These are phyloP conservation scores for Carpinus fangiana DNA, from an alignment of 306 rosid genomes.

Conservation along the genomic window DNA sequence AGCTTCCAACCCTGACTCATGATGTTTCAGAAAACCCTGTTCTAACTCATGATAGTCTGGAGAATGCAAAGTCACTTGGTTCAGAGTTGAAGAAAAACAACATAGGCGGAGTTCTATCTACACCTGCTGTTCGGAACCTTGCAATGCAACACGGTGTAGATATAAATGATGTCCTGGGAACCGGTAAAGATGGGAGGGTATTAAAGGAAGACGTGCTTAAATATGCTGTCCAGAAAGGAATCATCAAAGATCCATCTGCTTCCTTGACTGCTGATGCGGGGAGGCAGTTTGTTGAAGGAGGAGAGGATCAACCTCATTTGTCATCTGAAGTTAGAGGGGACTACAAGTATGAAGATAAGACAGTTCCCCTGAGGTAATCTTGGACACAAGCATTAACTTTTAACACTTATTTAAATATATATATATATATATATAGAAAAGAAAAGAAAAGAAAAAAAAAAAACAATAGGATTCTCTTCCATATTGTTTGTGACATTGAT, in stretches of 20 bases:
- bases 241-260: slow-evolving; percentile 37
- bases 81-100: slow-evolving; percentile 38
- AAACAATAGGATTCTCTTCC: slow-evolving; percentile 1
- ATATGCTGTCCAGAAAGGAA: slow-evolving; percentile 60
- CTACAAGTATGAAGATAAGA: slow-evolving; percentile 49
- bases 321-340: slow-evolving; percentile 37
- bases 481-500: slow-evolving; percentile 8
- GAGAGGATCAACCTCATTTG: slow-evolving; percentile 28
- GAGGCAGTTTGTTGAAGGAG: slow-evolving; percentile 37
- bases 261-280: slow-evolving; percentile 35
- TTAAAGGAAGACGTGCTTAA: slow-evolving; percentile 72
- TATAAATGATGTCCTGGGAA: slow-evolving; percentile 69
- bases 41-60: slow-evolving; percentile 27
- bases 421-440: no score
- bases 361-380: slow-evolving; percentile 70
- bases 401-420: not conserved
- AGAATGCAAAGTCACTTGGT: slow-evolving; percentile 36
- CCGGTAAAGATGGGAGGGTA: slow-evolving; percentile 81
- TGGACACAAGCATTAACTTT: slow-evolving; percentile 20
- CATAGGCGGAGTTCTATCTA: slow-evolving; percentile 57
- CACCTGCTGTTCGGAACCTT: slow-evolving; percentile 78
- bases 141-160: slow-evolving; percentile 75
- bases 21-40: slow-evolving; percentile 40
- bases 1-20: slow-evolving; percentile 24
- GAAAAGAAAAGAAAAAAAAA: not conserved